Base-by-base conservation (phyloP, 116 monocot genomes). In the Papilionanthe hybrid region DNA sequence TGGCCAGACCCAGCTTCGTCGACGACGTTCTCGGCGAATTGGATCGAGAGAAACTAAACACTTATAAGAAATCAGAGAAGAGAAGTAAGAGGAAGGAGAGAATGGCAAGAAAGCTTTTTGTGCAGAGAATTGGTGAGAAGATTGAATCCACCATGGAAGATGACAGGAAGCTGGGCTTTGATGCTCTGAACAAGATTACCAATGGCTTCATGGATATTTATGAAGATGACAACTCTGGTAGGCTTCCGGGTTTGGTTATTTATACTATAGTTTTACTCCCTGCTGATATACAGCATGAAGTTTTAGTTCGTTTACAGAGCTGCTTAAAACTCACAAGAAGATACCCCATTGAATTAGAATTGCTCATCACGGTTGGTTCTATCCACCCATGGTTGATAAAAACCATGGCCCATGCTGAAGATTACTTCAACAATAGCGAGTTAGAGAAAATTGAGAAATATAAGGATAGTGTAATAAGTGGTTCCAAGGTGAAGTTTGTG, bases 381-480 rank as follows among this genome's bases (percentile, higher is more conserved):
- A 91, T 93, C 78, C 93, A 93, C 63, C 93, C 93, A 44, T 91
- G 86, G 81, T 73, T 93, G 77, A 85, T 91, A 60, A 87, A 69
- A 56, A 77, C 87, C 23, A 78, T 90, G 44, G 82, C 82, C 20
- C 76, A 84, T 72, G 82, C 81, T 29, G 57, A 68, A 28, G 83
- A 78, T 71, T 88, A 84, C 76, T 91, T 93, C 78, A 84, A 53
- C 22, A 63, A 32, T 9, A 57, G 82, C 8, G 89, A 93, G 75
- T 58, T 93, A 28, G 72, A 87, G 5, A 81, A 84, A 7, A 75
- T 91, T 9, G 82, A 87, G 7, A 84, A 77, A 7, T 80, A 83
- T 56, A 85, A 84, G 74, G 79, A 66, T 37, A 80, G 88, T 66
- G 78, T 84, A 72, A 65, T 9, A 4, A 82, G 81, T 28, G 94